phyloP scores from a whole-genome alignment of 495 filamentous ascomycete genomes.

The Xylaria sp. region DNA sequence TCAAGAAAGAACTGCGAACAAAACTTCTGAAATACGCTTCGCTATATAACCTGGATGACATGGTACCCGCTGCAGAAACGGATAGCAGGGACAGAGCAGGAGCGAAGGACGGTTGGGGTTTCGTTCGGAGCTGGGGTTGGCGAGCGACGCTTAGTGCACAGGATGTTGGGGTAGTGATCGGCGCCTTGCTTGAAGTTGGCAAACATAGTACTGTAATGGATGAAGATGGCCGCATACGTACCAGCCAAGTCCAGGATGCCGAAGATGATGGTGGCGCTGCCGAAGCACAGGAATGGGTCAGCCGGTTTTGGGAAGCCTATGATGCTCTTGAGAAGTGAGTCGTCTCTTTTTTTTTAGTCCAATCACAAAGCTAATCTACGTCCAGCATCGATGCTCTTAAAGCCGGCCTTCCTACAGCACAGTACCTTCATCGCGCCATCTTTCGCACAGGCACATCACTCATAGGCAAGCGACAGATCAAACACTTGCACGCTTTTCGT shows the following conservation, averaged over 20 bases:
- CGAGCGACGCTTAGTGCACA: conserved; percentile 89
- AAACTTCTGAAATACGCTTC: conserved; percentile 89
- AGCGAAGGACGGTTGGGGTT: conserved; percentile 89
- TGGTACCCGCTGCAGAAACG: conserved; percentile 75
- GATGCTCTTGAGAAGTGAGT: conserved; percentile 80
- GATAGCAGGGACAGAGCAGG: conserved; percentile 63
- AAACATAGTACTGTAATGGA: conserved; percentile 50
- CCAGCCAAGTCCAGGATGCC: conserved; percentile 48
- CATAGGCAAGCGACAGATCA: conserved; percentile 91
- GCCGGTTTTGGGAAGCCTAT: conserved; percentile 91
- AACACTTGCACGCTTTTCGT: conserved; percentile 87
- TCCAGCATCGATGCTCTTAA: conserved; percentile 75
- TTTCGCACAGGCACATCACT: conserved; percentile 90
- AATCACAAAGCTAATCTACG: conserved; percentile 33
- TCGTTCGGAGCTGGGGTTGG: conserved; percentile 98
- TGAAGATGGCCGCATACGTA: conserved; percentile 42
- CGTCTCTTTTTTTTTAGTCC: conserved; percentile 31
- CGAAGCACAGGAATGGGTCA: conserved; percentile 71
- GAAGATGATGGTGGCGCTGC: conserved; percentile 51
- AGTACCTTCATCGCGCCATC: conserved; percentile 90
- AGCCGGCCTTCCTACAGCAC: conserved; percentile 78
- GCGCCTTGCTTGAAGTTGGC: conserved; percentile 91
- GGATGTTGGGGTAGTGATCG: conserved; percentile 88
- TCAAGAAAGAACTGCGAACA: conserved; percentile 86
- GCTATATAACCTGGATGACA: conserved; percentile 87